A percentile compares a stretch with the other conserved stretches of the same genome.
These are phyloP conservation scores for Glaciozyma antarctica DNA, from an alignment of 768 basidiomycete genomes.

Conservation along the genomic window DNA sequence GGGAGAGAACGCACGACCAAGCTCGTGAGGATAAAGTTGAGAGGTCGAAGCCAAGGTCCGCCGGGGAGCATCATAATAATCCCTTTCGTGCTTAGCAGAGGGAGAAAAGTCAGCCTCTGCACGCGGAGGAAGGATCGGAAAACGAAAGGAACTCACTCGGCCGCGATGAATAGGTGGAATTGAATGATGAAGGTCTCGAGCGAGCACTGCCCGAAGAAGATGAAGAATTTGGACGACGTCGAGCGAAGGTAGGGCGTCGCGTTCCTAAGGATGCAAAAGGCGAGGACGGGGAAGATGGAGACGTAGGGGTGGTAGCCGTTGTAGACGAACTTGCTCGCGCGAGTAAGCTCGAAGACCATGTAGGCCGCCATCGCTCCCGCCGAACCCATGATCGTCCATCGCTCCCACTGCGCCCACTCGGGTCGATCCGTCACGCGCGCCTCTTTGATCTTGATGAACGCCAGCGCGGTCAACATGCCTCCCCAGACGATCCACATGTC, in stretches of 20 bases:
- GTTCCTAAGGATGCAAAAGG: constrained; percentile 68
- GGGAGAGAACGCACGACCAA: constrained; percentile 41
- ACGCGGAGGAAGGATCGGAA: not conserved
- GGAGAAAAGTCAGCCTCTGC: not conserved
- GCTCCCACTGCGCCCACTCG: constrained; percentile 53
- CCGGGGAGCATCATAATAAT: constrained; percentile 71
- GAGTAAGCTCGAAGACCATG: constrained; percentile 66
- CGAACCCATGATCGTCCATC: constrained; percentile 48
- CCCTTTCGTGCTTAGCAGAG: constrained; percentile 37
- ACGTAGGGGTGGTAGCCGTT: constrained; percentile 76
- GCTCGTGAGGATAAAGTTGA: constrained; percentile 68
- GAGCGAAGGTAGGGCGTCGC: constrained; percentile 62
- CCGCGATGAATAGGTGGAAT: constrained; percentile 48
- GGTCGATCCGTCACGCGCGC: constrained; percentile 58
- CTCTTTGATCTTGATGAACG: constrained; percentile 65
- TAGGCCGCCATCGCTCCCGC: constrained; percentile 59
- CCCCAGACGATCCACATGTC: constrained; percentile 82
- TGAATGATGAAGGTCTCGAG: constrained; percentile 88
- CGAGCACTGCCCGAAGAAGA: constrained; percentile 74
- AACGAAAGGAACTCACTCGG: constrained; percentile 11
- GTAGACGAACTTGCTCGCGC: constrained; percentile 73
- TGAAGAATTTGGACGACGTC: constrained; percentile 57
- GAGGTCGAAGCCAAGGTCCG: constrained; percentile 53
- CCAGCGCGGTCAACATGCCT: constrained; percentile 70
- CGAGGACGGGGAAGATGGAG: constrained; percentile 67